Conservation (phyloP, 371 early-diverging fungal genomes). For the Mortierella sp. region DNA sequence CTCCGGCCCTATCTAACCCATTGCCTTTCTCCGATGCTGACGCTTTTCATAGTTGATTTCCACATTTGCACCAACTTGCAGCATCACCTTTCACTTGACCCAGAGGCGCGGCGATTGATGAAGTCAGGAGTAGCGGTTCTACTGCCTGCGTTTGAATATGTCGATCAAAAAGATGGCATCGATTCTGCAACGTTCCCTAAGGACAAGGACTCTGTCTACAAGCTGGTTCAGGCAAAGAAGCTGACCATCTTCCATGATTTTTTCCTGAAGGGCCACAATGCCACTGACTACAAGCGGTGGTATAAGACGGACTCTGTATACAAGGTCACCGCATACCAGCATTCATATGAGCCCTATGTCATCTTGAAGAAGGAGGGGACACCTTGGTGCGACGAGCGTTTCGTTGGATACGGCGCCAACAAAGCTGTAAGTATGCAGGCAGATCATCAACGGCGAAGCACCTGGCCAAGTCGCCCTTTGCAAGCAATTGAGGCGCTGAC, state of each 20-base stretch:
- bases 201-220: constrained; percentile 61
- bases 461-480: too few species aligned
- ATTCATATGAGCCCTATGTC: constrained; percentile 75
- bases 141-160: constrained; percentile 77
- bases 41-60: constrained; percentile 66
- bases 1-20: neutral
- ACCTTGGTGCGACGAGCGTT: constrained; percentile 78
- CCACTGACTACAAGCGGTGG: constrained; percentile 73
- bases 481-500: too few species aligned
- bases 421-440: constrained; percentile 58
- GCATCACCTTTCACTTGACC: constrained; percentile 57
- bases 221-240: constrained; percentile 61
- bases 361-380: constrained; percentile 69
- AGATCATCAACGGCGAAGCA: too few species aligned
- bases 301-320: constrained; percentile 64
- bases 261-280: constrained; percentile 73
- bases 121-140: constrained; percentile 66
- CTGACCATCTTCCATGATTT: constrained; percentile 71
- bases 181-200: constrained; percentile 70
- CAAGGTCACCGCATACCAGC: constrained; percentile 68
- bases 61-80: constrained; percentile 74
- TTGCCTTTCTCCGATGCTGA: neutral
- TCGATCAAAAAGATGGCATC: constrained; percentile 67
- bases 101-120: constrained; percentile 59
- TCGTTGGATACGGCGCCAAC: constrained; percentile 75